Evolutionary conservation across 345 rosid species (phyloP).

Genomic region (Leavenworthia alabamica): DNA sequence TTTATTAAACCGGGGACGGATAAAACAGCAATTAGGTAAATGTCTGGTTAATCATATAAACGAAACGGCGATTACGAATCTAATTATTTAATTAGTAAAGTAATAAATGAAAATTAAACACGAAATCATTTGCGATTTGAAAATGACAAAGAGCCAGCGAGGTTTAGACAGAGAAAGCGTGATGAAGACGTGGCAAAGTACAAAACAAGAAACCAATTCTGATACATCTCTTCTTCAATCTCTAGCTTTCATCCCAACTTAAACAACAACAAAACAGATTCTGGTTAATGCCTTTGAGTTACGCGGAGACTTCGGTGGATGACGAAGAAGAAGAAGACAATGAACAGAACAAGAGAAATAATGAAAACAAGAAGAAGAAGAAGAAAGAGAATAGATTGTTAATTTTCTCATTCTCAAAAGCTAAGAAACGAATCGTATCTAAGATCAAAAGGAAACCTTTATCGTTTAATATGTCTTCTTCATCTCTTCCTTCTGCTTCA

Average conservation of each 20-base stretch:
- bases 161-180: background rate
- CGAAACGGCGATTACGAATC: background rate
- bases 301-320: background rate
- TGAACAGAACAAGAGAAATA: background rate
- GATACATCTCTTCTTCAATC: background rate
- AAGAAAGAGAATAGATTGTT: background rate
- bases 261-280: background rate
- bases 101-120: background rate
- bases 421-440: background rate
- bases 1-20: background rate
- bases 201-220: background rate
- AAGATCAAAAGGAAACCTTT: constrained; percentile 1
- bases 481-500: background rate
- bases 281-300: background rate
- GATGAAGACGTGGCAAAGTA: background rate
- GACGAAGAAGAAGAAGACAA: background rate
- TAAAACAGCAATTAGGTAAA: background rate
- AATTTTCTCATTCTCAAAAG: background rate
- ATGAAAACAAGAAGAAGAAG: background rate
- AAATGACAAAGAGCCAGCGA: constrained; percentile 11
- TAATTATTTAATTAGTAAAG: background rate
- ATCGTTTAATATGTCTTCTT: background rate
- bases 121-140: background rate
- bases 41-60: background rate
- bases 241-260: background rate